Evolutionary conservation across 2,329 filamentous ascomycete genomes (phyloP), one percentile per base, ranked within the genome.

Genomic region (Dothistroma pini): DNA sequence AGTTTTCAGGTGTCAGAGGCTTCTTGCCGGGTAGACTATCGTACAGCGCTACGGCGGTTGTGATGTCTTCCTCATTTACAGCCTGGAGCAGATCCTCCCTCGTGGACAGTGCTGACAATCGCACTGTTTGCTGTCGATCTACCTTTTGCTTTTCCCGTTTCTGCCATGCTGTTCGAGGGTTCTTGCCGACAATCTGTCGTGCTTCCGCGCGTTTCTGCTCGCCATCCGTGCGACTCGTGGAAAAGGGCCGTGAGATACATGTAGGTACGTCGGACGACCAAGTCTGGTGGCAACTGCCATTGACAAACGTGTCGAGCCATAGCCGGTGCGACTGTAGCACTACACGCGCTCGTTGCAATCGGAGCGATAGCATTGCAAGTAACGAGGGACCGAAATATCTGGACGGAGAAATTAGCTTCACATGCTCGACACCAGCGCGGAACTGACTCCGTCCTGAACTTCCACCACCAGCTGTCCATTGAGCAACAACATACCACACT

Each of bases 251-350:
- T n/a, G 41, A 14, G 16, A 10, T 50, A n/a, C n/a, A n/a, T n/a
- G n/a, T n/a, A 8, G 41, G 47, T 2, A 49, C 7, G 31, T 50
- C 4, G 32, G 35, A 50, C 6, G 38, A 32, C 25, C 21, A 19
- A 4, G 55, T 57, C 1, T 34, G 9, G 41, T 35, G 55, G 47
- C 9, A 56, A 21, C 25, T 34, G n/a, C 38, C 32, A 22, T 21
- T 29, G n/a, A 54, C 50, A 56, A 71, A 71, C 2, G 59, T 48
- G 12, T 48, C 52, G 25, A 70, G 64, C 70, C 70, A 71, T 54
- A 41, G 41, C 12, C 61, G 62, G 56, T 71, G 69, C 12, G 60
- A 54, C 53, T 68, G 66, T 22, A 70, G 60, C 61, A 70, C 62
- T 10, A 62, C 29, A 52, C 65, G 69, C 31, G 62, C 61, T 52